Evolutionary conservation across 2,329 filamentous ascomycete species (phyloP).

Genomic region (Diplodia mutila): DNA sequence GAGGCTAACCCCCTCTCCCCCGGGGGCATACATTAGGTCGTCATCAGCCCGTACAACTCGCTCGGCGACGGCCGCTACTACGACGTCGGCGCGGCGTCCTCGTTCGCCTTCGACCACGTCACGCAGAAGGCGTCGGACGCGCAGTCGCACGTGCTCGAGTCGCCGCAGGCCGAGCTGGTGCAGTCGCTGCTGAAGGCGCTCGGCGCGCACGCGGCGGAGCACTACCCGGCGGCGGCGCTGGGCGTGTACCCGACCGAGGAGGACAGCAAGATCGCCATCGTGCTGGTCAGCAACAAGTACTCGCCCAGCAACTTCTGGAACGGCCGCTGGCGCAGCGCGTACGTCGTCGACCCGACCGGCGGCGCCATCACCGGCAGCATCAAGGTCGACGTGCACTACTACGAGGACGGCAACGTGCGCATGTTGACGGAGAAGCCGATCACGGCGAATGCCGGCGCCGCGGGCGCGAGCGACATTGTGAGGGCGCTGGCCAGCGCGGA

Average conservation of each 20-base stretch:
- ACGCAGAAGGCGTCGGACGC: slow-evolving; percentile 81
- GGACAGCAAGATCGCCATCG: slow-evolving; percentile 75
- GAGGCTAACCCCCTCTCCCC: not conserved
- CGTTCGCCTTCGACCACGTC: slow-evolving; percentile 84
- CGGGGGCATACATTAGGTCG: slow-evolving; percentile 53
- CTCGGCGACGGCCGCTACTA: slow-evolving; percentile 83
- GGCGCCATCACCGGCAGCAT: slow-evolving; percentile 72
- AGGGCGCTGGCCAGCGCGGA: slow-evolving; percentile 79
- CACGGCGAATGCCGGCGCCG: slow-evolving; percentile 57
- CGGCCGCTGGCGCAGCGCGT: slow-evolving; percentile 91
- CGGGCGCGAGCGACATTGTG: slow-evolving; percentile 69
- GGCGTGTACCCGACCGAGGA: slow-evolving; percentile 80
- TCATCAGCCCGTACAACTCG: slow-evolving; percentile 85
- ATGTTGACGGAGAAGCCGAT: slow-evolving; percentile 85
- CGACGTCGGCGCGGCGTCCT: slow-evolving; percentile 84
- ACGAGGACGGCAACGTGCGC: slow-evolving; percentile 97
- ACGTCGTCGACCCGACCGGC: slow-evolving; percentile 72
- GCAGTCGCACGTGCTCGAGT: slow-evolving; percentile 79
- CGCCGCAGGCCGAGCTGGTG: slow-evolving; percentile 74
- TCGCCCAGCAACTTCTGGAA: slow-evolving; percentile 99
- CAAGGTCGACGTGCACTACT: slow-evolving; percentile 97
- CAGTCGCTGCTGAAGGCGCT: slow-evolving; percentile 84
- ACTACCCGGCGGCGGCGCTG: slow-evolving; percentile 80
- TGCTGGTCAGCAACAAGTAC: slow-evolving; percentile 95
- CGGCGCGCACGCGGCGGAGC: slow-evolving; percentile 76